phyloP scores from a whole-genome alignment of 192 early-diverging fungal species.

The Haplosporangium gracile region DNA sequence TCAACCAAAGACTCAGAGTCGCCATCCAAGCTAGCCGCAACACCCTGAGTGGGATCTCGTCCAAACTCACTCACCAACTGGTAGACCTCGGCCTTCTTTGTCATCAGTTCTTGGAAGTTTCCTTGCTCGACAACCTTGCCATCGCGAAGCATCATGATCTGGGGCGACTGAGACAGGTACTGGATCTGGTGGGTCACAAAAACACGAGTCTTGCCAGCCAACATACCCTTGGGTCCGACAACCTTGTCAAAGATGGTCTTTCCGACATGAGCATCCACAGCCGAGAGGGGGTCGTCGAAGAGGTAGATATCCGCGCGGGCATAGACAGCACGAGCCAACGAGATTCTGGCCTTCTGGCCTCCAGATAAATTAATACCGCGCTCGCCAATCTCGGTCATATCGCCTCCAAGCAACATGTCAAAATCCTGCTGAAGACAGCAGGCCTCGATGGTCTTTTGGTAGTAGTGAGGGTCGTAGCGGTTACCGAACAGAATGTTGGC shows the following conservation, averaged over 20 bases:
- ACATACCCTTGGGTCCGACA: constrained; percentile 87
- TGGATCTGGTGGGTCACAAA: constrained; percentile 89
- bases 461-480: constrained; percentile 69
- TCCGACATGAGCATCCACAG: constrained; percentile 77
- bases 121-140: constrained; percentile 81
- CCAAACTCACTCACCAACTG: constrained; percentile 83
- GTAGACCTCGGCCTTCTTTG: constrained; percentile 68
- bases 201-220: constrained; percentile 82
- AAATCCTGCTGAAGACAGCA: constrained; percentile 92
- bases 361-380: constrained; percentile 93
- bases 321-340: constrained; percentile 85
- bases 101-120: constrained; percentile 75
- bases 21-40: neutral
- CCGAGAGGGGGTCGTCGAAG: constrained; percentile 69
- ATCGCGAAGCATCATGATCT: constrained; percentile 79
- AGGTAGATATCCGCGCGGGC: constrained; percentile 79
- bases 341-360: constrained; percentile 88
- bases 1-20: constrained; percentile 29
- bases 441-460: constrained; percentile 72
- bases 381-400: constrained; percentile 94
- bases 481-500: constrained; percentile 95
- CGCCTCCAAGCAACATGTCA: constrained; percentile 85
- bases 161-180: constrained; percentile 76
- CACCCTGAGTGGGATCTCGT: constrained; percentile 46
- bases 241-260: constrained; percentile 85